Base-by-base conservation (phyloP, 768 basidiomycete genomes). In the Amanita thiersii region DNA sequence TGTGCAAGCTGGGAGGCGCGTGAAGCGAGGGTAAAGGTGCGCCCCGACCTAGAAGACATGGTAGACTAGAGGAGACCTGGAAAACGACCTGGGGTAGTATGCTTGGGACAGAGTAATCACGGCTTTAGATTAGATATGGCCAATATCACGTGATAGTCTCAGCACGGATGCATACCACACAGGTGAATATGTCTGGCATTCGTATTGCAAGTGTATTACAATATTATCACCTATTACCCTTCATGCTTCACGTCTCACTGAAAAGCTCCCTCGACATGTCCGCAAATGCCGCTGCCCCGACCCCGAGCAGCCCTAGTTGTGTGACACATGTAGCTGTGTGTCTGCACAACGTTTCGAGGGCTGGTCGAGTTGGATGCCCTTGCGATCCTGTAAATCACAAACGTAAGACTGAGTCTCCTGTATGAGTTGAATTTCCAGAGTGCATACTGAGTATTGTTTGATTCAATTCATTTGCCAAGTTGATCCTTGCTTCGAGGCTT, bases 1-100 rank as follows among this genome's bases (percentile, higher is more conserved):
- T 87, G 78, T 3, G 93, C 92, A 9, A 98, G 80, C 54, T 89
- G 77, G 3, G 88, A 92, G 30, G 77, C 77, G 29, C 93, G 75
- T 9, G 93, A 93, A 33, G 90, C 93, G 33, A 97, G 67, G 9
- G 73, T 72, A 52, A 87, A 79, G 0, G 68, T 73, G 47, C 79
- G 69, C 30, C 62, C 53, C 12, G 56, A 48, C 25, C 47, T 30
- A 6, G 33, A 35, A 6, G 33, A 14, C 33, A 35, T 35, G 33
- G 12, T 35, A 14, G 7, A 17, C 17, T 14, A 17, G 7, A 20
- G 17, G 33, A 6, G 17, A 35, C 8, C 12, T 35, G 33, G 17
- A 6, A 7, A n/a, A 7, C n/a, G n/a, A 28, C 26, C 26, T 28
- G 26, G 26, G 26, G 7, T n/a, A 7, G 7, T n/a, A n/a, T 28